Conservation (phyloP, 345 rosid species). For the Nasturtium officinale region DNA sequence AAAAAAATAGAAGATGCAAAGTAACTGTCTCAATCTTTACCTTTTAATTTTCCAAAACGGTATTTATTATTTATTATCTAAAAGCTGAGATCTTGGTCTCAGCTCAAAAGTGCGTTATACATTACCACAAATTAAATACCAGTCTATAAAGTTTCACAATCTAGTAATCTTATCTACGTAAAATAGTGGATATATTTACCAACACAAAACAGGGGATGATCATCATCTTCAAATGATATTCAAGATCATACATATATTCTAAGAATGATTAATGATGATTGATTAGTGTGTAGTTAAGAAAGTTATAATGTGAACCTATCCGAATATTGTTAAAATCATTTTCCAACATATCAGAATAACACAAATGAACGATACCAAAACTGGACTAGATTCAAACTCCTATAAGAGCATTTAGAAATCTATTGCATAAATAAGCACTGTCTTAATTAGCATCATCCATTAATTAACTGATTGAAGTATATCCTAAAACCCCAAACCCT, state of each 20-base stretch:
- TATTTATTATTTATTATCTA: not conserved
- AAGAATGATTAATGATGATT: no score
- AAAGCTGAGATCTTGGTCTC: not conserved
- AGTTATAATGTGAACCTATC: not conserved
- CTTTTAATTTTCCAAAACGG: not conserved
- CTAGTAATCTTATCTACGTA: not conserved
- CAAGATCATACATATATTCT: not conserved
- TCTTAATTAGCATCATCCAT: not conserved
- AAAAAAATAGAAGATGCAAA: not conserved
- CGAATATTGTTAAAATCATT: not conserved
- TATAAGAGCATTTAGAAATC: not conserved
- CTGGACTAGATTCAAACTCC: not conserved
- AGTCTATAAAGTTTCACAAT: not conserved
- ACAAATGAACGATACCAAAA: not conserved
- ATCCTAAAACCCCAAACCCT: conserved; percentile 15
- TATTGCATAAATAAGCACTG: not conserved
- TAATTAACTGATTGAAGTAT: not conserved
- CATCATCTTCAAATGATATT: not conserved
- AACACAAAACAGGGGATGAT: not conserved
- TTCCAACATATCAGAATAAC: not conserved
- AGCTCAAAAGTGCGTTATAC: not conserved
- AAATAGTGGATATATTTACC: not conserved
- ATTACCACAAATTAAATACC: not conserved
- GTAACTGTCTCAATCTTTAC: not conserved
- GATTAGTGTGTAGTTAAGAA: not conserved